Evolutionary conservation across 345 rosid species (phyloP).

Genomic region (Geranium brycei): DNA sequence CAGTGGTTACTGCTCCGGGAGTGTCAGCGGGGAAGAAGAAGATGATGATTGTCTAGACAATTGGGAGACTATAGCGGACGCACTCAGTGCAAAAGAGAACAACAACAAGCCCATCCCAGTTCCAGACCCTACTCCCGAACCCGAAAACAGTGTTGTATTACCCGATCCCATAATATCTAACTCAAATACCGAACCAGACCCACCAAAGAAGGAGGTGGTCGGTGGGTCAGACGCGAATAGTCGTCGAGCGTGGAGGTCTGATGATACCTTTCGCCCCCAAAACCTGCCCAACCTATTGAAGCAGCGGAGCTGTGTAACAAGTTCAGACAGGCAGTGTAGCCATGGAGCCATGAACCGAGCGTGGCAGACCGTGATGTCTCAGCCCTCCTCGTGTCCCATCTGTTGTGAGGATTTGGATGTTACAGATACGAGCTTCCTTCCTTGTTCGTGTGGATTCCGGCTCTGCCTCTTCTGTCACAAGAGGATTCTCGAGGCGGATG

Average conservation of each 20-base stretch:
- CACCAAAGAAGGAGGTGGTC: slow-evolving; percentile 13
- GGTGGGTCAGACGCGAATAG: slow-evolving; percentile 24
- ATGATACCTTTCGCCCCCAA: slow-evolving; percentile 67
- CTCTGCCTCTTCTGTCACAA: slow-evolving; percentile 82
- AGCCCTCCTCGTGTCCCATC: slow-evolving; percentile 38
- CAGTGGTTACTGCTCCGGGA: slow-evolving; percentile 73
- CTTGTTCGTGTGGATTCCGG: slow-evolving; percentile 66
- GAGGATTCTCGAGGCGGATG: slow-evolving; percentile 69
- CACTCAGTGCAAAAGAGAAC: slow-evolving; percentile 56
- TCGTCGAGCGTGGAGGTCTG: slow-evolving; percentile 65
- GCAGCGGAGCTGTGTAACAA: slow-evolving; percentile 42
- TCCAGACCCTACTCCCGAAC: slow-evolving; percentile 13
- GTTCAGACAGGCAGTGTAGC: slow-evolving; percentile 28
- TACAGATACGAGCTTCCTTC: slow-evolving; percentile 59
- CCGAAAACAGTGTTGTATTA: slow-evolving; percentile 14
- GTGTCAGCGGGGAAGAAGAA: slow-evolving; percentile 44
- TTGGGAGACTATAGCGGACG: slow-evolving; percentile 96
- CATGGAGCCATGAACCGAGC: slow-evolving; percentile 34
- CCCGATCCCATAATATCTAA: slow-evolving; percentile 7
- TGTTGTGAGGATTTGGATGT: slow-evolving; percentile 68
- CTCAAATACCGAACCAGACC: slow-evolving; percentile 14
- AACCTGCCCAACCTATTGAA: slow-evolving; percentile 65
- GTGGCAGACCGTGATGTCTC: slow-evolving; percentile 15
- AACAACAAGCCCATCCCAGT: slow-evolving; percentile 2
- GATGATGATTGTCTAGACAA: slow-evolving; percentile 77